Base-by-base conservation (phyloP, 2,329 filamentous ascomycete genomes). In the Pseudomassariella vexata region DNA sequence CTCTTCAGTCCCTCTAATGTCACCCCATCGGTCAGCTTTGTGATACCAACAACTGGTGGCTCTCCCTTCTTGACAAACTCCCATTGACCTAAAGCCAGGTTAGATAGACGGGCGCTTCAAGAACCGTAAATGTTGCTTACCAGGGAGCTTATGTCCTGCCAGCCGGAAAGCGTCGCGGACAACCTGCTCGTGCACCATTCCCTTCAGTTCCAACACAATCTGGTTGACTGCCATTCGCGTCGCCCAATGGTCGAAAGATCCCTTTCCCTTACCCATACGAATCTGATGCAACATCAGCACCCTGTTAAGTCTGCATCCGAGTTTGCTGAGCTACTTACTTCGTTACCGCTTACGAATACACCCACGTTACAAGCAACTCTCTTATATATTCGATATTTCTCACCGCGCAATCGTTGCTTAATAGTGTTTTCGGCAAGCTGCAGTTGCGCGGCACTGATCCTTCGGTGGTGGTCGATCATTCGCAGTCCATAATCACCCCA, bases 211-310 rank as follows among this genome's bases (percentile, higher is more conserved):
- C 47, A 98, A 94, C 14, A 95, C 68, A 29, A 98, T 78, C 58
- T 92, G 85, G 62, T 85, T 95, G 31, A 96, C 86, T 7, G 87
- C 79, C 46, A 96, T 80, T 60, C 90, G 79, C 15, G 84, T 78
- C 5, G 90, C 88, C 92, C 92, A 98, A 55, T 94, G 86, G 57
- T 98, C 92, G 55, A 98, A 96, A 41, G 82, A 85, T 48, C 92
- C 92, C 60, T 98, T 98, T 63, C 92, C 92, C 65, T 96, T 98
- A 59, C 92, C 92, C 94, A 98, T 98, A 75, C 92, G 83, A 59
- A 87, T 83, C 78, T 82, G 44, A 6, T 28, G 32, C 34, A 28
- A 5, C 12, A 26, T 36, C 7, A 28, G 50, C 36, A 47, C 31
- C 27, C 28, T 38, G 22, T 16, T 5, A n/a, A n/a, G n/a, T n/a